Evolutionary conservation across 805 yeast species (phyloP), one percentile per base, ranked within the genome.

Genomic region (Ogataea nonfermentans): DNA sequence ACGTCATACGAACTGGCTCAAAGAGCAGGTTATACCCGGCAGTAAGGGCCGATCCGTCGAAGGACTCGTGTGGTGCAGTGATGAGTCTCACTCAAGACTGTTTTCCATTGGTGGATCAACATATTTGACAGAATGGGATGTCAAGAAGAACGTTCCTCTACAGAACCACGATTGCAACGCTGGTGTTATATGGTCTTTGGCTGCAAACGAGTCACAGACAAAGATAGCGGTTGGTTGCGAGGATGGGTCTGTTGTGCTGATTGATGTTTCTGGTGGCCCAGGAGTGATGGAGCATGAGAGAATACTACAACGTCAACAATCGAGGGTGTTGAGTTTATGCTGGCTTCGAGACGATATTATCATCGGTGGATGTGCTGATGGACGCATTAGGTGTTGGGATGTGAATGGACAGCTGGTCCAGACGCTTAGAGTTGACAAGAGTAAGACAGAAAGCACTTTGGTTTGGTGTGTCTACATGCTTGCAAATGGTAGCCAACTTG

Each of bases 61-160:
- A 66, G 96, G 95, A 0, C 63, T 93, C 7, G 81, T 81, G 14
- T 93, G 98, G 98, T 60, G 82, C 2, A 58, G 67, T 13, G 59
- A 65, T 9, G 71, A 68, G n/a, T 30, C 36, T 22, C 66, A 61
- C 6, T 74, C 84, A 16, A 74, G 98, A 48, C 70, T 93, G 33
- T 93, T 91, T 58, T 84, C 96, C 25, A 87, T 89, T 48, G 98
- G 98, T 32, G 99, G 97, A 5, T 86, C 97, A 1, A 84, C 96
- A 4, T 74, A 74, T 32, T 69, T 93, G 33, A 88, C 96, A 3
- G 99, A 93, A 60, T 93, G 99, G 98, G 84, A 90, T 59, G 65
- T 90, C 37, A 52, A 66, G 2, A 81, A 85, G 0, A 88, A 95
- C 3, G 63, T 74, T 39, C 95, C 96, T 4, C 56, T 77, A 35